These are phyloP conservation scores for Vanrija humicola DNA, from an alignment of 1,284 basidiomycete genomes.

Conservation along the genomic window DNA sequence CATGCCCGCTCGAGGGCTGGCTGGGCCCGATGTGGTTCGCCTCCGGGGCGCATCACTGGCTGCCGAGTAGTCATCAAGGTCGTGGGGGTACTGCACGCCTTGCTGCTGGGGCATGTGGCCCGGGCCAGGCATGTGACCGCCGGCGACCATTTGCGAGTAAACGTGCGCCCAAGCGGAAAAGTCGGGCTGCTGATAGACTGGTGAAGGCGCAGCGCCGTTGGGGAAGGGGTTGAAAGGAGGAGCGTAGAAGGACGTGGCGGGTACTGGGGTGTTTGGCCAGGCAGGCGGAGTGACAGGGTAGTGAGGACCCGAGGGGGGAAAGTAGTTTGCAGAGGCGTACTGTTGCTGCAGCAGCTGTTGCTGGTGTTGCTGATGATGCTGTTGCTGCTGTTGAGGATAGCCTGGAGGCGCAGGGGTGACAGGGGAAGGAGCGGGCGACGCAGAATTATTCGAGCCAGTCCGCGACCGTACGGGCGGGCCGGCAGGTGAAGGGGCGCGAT, in stretches of 20 bases:
- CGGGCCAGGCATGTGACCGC: conserved; percentile 22
- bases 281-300: conserved; percentile 1
- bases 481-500: conserved; percentile 23
- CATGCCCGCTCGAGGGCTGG: background rate
- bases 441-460: conserved; percentile 16
- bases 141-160: conserved; percentile 45
- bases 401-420: conserved; percentile 14
- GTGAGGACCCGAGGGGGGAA: background rate
- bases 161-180: conserved; percentile 46
- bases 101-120: conserved; percentile 19
- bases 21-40: conserved; percentile 29
- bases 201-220: background rate
- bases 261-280: conserved; percentile 3
- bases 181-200: conserved; percentile 32
- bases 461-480: conserved; percentile 10
- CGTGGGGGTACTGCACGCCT: conserved; percentile 13
- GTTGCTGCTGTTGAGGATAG: conserved; percentile 6
- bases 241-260: conserved; percentile 35
- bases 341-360: conserved; percentile 8
- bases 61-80: conserved; percentile 12
- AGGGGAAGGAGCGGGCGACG: conserved; percentile 20
- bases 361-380: conserved; percentile 3
- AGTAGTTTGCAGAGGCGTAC: conserved; percentile 7
- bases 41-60: conserved; percentile 15
- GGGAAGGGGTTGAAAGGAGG: conserved; percentile 23